Percentiles rank a stretch among this genome's conserved stretches.
phyloP scores from a whole-genome alignment of 306 rosid genomes.

The Vigna unguiculata region DNA sequence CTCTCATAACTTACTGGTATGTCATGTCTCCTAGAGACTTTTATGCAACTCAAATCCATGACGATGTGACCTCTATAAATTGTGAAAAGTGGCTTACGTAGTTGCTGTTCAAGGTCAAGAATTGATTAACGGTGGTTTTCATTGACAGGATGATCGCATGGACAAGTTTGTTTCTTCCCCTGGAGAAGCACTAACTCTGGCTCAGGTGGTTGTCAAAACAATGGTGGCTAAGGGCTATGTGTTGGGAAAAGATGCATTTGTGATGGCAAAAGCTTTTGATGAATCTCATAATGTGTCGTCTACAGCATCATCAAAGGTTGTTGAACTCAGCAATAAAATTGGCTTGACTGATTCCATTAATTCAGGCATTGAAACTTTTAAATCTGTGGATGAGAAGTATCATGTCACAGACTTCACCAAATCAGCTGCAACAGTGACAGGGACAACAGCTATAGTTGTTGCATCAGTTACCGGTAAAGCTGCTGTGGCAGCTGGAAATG shows the following conservation, averaged over 20 bases:
- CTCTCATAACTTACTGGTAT: neutral
- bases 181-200: conserved; percentile 77
- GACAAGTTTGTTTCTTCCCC: conserved; percentile 63
- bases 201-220: conserved; percentile 85
- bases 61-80: neutral
- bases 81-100: neutral
- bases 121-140: neutral
- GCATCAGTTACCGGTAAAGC: conserved; percentile 78
- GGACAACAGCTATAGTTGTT: conserved; percentile 79
- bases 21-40: conserved; percentile 27
- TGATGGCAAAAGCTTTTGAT: conserved; percentile 85
- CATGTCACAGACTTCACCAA: conserved; percentile 80
- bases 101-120: neutral
- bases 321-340: conserved; percentile 68
- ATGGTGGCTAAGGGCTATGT: conserved; percentile 93
- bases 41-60: conserved; percentile 32
- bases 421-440: conserved; percentile 75
- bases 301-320: conserved; percentile 76
- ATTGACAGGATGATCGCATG: conserved; percentile 57
- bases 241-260: conserved; percentile 77
- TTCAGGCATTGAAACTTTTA: conserved; percentile 72
- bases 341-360: conserved; percentile 79
- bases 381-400: conserved; percentile 73
- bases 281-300: conserved; percentile 79
- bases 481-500: conserved; percentile 74